Evolutionary conservation across 331 rosid species (phyloP).

Genomic region (Spiraea crenata): DNA sequence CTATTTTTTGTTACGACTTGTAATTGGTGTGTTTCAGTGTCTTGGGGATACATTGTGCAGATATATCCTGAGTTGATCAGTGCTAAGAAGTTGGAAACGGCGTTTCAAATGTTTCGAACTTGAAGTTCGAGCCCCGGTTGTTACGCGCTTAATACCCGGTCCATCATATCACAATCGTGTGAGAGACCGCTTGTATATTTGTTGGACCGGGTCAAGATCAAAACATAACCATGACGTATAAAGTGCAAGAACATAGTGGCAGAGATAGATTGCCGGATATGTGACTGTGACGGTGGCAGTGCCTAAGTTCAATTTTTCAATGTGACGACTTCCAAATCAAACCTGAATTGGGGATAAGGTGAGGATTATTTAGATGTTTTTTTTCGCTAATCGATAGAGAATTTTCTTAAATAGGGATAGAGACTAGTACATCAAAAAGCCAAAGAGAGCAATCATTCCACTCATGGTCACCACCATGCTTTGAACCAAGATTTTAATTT

Average conservation of each 20-base stretch:
- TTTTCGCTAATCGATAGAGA: no score
- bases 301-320: constrained; percentile 31
- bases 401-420: no score
- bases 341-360: constrained; percentile 42
- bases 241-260: constrained; percentile 20
- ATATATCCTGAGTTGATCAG: constrained; percentile 41
- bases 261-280: constrained; percentile 22
- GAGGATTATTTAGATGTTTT: no score
- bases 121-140: constrained; percentile 39
- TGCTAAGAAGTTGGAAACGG: constrained; percentile 46
- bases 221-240: constrained; percentile 20
- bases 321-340: constrained; percentile 30
- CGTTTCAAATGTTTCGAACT: constrained; percentile 36
- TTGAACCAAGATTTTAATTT: no score
- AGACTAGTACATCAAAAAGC: no score
- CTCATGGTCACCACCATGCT: no score
- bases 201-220: constrained; percentile 38
- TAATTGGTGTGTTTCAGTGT: constrained; percentile 61
- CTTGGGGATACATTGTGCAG: constrained; percentile 65
- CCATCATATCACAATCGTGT: constrained; percentile 33
- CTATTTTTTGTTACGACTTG: constrained; percentile 60
- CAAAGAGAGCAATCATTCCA: no score
- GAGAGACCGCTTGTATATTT: constrained; percentile 35
- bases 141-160: constrained; percentile 48
- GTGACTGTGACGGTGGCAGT: not conserved